phyloP scores from a whole-genome alignment of 1,284 basidiomycete genomes.

The Inonotus obliquus region DNA sequence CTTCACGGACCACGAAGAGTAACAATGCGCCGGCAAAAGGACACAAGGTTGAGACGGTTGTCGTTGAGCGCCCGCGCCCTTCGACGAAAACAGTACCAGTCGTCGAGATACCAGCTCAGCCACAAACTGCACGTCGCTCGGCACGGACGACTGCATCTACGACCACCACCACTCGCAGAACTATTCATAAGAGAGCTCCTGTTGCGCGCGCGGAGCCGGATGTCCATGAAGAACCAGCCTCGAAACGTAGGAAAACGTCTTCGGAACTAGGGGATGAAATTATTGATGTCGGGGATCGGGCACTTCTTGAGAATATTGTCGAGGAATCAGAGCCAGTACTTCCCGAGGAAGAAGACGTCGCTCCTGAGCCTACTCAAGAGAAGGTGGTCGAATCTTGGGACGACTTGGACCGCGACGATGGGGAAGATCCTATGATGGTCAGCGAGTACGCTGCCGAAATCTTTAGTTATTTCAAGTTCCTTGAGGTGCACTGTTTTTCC shows the following conservation, averaged over 20 bases:
- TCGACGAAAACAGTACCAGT: slow-evolving; percentile 7
- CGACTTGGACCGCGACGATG: slow-evolving; percentile 90
- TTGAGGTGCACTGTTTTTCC: slow-evolving; percentile 44
- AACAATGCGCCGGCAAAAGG: slow-evolving; percentile 24
- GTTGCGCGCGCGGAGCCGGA: slow-evolving; percentile 28
- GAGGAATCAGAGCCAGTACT: slow-evolving; percentile 31
- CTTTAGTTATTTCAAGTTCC: slow-evolving; percentile 84
- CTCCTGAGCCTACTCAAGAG: slow-evolving; percentile 31
- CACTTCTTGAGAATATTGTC: slow-evolving; percentile 28
- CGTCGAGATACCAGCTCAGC: slow-evolving; percentile 6
- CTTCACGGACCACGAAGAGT: slow-evolving; percentile 25
- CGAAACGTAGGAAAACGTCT: slow-evolving; percentile 71
- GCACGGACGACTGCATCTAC: slow-evolving; percentile 26
- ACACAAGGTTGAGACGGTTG: slow-evolving; percentile 43
- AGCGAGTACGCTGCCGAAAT: slow-evolving; percentile 95
- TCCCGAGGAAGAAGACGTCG: slow-evolving; percentile 28
- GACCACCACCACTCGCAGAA: slow-evolving; percentile 25
- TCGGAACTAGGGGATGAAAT: slow-evolving; percentile 58
- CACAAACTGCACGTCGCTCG: slow-evolving; percentile 4
- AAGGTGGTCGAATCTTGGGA: slow-evolving; percentile 56
- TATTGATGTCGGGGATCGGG: slow-evolving; percentile 51
- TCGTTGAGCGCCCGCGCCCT: slow-evolving; percentile 39
- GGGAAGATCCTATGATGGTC: slow-evolving; percentile 95
- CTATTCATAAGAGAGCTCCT: slow-evolving; percentile 24
- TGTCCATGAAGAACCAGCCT: slow-evolving; percentile 38